Percentiles rank a stretch among this genome's conserved stretches.
These are phyloP conservation scores for Ceratocystiopsis sp. DNA, from an alignment of 2,329 filamentous ascomycete genomes.

Conservation along the genomic window DNA sequence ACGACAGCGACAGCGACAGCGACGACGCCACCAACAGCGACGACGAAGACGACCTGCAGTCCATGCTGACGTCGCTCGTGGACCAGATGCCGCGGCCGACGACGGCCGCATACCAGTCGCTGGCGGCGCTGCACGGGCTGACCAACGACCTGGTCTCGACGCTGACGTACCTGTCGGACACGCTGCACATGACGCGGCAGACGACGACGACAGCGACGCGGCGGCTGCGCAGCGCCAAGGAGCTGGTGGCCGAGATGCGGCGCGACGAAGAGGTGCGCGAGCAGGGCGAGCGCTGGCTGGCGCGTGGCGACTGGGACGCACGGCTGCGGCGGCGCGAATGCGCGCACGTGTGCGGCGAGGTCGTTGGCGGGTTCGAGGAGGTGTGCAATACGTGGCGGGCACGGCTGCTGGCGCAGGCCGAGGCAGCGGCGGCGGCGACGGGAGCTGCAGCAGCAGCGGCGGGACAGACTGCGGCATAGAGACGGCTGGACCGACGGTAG, in stretches of 20 bases:
- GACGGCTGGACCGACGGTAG: no score
- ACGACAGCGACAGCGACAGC: background rate
- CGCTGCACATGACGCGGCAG: slow-evolving; percentile 85
- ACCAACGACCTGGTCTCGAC: slow-evolving; percentile 62
- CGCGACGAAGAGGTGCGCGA: slow-evolving; percentile 69
- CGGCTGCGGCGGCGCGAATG: slow-evolving; percentile 63
- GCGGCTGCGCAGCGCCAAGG: slow-evolving; percentile 63
- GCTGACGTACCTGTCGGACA: slow-evolving; percentile 75
- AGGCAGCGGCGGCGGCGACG: slow-evolving; percentile 24
- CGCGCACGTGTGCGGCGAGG: slow-evolving; percentile 66
- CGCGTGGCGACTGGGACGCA: slow-evolving; percentile 67
- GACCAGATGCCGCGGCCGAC: slow-evolving; percentile 50
- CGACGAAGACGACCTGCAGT: slow-evolving; percentile 49
- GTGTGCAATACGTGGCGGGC: slow-evolving; percentile 74
- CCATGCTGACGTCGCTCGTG: slow-evolving; percentile 46
- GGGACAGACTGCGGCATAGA: no score
- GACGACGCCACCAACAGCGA: slow-evolving; percentile 17
- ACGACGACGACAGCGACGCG: slow-evolving; percentile 67
- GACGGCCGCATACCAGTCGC: slow-evolving; percentile 44
- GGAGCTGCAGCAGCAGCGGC: background rate
- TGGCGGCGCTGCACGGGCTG: slow-evolving; percentile 50
- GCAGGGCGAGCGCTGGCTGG: slow-evolving; percentile 67
- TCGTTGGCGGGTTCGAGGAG: slow-evolving; percentile 83
- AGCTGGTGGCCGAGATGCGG: slow-evolving; percentile 71
- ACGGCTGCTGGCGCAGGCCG: slow-evolving; percentile 50